Evolutionary conservation across 208 protist genomes (phyloP), one percentile per base, ranked within the genome.

Genomic region (Leishmania braziliensis): DNA sequence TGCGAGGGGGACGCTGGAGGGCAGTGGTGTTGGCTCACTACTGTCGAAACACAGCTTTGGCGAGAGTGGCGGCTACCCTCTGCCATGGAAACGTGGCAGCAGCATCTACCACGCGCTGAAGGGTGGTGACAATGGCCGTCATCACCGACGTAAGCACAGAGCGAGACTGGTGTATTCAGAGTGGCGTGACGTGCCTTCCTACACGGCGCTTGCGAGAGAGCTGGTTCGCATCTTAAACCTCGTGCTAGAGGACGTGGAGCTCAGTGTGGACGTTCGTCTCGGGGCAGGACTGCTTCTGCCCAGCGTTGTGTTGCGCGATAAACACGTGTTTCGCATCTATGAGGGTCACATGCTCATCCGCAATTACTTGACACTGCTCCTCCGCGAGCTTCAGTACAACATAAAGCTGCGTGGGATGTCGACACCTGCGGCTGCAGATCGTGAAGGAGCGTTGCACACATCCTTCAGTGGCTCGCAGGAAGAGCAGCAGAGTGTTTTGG

Each of bases 301-400:
- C 14, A 81, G 84, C 63, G 77, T 94, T 14, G 86, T 86, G 18
- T 85, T 94, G 77, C 80, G 84, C 16, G 89, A 89, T 75, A 84
- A 48, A 20, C 72, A 78, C 71, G 85, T 88, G 12, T 94, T 96
- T 75, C 86, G 88, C 2, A 72, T 85, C 3, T 90, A 90, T 53
- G 89, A 95, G 77, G 91, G 93, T 1, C 91, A 85, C 58, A 70
- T 89, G 43, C 84, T 90, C 46, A 78, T 96, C 66, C 87, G 87
- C n/a, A 86, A 82, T 50, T 86, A 91, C 81, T 54, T 94, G 39
- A 84, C 68, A 20, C 50, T 90, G 26, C 76, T 93, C 23, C 54
- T 79, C 71, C 76, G 79, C 5, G 84, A 83, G 70, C 77, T 87
- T 20, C 77, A 81, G 69, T 72, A 85, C 78, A 77, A 74, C 73